Conservation (phyloP, 768 basidiomycete genomes). For the Crassisporium funariophilum region DNA sequence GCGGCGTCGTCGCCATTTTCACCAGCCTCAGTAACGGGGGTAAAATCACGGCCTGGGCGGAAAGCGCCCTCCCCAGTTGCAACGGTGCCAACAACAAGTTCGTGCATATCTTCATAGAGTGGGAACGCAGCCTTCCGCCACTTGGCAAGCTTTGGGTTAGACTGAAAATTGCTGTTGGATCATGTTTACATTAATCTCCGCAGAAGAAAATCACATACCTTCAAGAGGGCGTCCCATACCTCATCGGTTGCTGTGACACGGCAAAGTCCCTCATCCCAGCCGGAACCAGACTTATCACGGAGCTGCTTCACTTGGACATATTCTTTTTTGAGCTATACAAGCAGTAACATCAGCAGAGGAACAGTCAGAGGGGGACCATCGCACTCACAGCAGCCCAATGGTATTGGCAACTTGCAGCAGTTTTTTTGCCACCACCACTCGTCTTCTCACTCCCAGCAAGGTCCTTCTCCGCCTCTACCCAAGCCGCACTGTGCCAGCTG, state of each 20-base stretch:
- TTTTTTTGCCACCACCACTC: slow-evolving; percentile 15
- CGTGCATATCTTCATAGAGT: slow-evolving; percentile 15
- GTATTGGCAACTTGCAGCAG: slow-evolving; percentile 15
- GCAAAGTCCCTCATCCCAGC: slow-evolving; percentile 25
- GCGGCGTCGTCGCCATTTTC: background rate
- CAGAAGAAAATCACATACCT: slow-evolving; percentile 12
- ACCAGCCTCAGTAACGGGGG: background rate
- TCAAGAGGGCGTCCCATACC: slow-evolving; percentile 20
- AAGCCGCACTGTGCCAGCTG: slow-evolving; percentile 17
- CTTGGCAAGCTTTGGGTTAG: slow-evolving; percentile 12
- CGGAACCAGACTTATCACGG: slow-evolving; percentile 26
- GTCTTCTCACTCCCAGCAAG: slow-evolving; percentile 15
- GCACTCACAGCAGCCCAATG: slow-evolving; percentile 14
- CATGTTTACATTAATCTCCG: slow-evolving; percentile 2
- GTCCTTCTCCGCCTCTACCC: slow-evolving; percentile 15
- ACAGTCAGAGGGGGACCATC: background rate
- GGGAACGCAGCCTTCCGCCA: slow-evolving; percentile 27
- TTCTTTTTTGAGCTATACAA: slow-evolving; percentile 24
- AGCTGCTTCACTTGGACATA: slow-evolving; percentile 20
- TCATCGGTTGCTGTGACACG: slow-evolving; percentile 31
- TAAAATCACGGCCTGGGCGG: slow-evolving; percentile 10
- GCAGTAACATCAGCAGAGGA: slow-evolving; percentile 1
- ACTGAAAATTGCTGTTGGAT: slow-evolving; percentile 4
- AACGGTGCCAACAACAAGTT: slow-evolving; percentile 13
- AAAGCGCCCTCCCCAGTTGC: slow-evolving; percentile 9